Percentiles rank a stretch among this genome's conserved stretches.
Conservation (phyloP, 176 grass and related monocot genomes). For the Carex pumila region DNA sequence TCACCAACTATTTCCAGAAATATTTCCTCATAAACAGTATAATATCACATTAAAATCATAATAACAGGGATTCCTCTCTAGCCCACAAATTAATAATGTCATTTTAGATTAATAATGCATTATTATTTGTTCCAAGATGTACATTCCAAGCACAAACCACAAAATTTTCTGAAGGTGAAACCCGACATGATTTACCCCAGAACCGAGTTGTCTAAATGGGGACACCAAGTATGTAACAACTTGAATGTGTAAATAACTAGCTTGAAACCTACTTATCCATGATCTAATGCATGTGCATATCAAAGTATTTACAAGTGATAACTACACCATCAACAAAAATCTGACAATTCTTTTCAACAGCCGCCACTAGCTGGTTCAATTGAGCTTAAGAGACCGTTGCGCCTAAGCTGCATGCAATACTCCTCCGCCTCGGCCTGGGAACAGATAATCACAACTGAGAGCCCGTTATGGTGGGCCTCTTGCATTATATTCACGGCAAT, state of each 20-base stretch:
- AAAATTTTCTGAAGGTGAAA: not conserved
- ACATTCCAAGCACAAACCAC: not conserved
- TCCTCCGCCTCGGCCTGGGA: constrained; percentile 72
- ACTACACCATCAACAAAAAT: constrained; percentile 13
- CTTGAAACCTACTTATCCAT: not conserved
- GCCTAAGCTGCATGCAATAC: constrained; percentile 73
- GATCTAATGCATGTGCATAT: not conserved
- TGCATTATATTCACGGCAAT: constrained; percentile 96
- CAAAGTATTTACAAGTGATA: constrained; percentile 44
- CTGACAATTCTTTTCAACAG: constrained; percentile 34
- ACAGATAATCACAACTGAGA: constrained; percentile 82
- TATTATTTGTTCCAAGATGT: not conserved
- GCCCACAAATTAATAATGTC: not conserved
- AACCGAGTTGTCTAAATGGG: not conserved
- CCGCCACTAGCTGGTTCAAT: constrained; percentile 84
- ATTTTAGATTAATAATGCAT: not conserved
- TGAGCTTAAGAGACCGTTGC: constrained; percentile 69
- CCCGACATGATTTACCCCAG: not conserved
- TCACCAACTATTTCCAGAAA: not conserved
- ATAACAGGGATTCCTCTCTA: not conserved
- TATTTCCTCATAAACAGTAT: not conserved
- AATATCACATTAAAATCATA: not conserved
- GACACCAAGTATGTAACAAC: not conserved
- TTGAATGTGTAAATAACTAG: not conserved
- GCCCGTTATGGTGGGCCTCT: constrained; percentile 82